Conservation (phyloP, 495 filamentous ascomycete genomes). For the Penicillium silybi region DNA sequence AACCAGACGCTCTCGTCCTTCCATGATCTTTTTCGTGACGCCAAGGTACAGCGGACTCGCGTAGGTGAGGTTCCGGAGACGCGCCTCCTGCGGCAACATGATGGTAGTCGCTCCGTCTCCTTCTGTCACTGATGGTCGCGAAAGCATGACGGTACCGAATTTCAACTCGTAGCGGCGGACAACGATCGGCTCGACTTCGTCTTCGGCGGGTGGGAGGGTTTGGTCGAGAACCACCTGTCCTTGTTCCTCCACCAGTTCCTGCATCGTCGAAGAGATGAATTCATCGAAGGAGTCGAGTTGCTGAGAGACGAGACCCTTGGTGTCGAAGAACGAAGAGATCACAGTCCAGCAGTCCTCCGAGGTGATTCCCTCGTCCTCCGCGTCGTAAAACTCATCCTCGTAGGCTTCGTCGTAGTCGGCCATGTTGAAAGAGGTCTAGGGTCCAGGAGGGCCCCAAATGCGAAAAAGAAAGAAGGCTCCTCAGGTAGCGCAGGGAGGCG, state of each 20-base stretch:
- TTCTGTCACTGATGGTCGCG: slow-evolving; percentile 83
- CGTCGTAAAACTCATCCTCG: slow-evolving; percentile 54
- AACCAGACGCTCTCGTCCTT: slow-evolving; percentile 71
- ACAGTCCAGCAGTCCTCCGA: slow-evolving; percentile 98
- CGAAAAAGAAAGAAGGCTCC: background rate
- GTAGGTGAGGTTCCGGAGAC: slow-evolving; percentile 92
- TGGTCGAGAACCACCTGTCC: slow-evolving; percentile 84
- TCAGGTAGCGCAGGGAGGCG: slow-evolving; percentile 30
- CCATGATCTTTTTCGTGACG: slow-evolving; percentile 72
- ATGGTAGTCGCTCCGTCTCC: slow-evolving; percentile 79
- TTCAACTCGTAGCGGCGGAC: slow-evolving; percentile 90
- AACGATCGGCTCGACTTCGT: slow-evolving; percentile 67
- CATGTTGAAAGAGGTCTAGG: slow-evolving; percentile 34
- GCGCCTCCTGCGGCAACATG: slow-evolving; percentile 87
- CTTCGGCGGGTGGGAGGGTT: slow-evolving; percentile 64
- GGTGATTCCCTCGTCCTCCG: slow-evolving; percentile 63
- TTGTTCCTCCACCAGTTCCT: slow-evolving; percentile 87
- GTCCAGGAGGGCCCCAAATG: background rate
- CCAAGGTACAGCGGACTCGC: slow-evolving; percentile 83
- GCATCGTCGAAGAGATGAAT: slow-evolving; percentile 87
- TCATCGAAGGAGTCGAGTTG: slow-evolving; percentile 98
- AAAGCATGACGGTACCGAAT: slow-evolving; percentile 80
- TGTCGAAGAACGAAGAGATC: slow-evolving; percentile 92
- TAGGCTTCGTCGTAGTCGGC: slow-evolving; percentile 50
- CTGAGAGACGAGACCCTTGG: slow-evolving; percentile 92